phyloP scores from a whole-genome alignment of 345 rosid species.

The Acer saccharum region DNA sequence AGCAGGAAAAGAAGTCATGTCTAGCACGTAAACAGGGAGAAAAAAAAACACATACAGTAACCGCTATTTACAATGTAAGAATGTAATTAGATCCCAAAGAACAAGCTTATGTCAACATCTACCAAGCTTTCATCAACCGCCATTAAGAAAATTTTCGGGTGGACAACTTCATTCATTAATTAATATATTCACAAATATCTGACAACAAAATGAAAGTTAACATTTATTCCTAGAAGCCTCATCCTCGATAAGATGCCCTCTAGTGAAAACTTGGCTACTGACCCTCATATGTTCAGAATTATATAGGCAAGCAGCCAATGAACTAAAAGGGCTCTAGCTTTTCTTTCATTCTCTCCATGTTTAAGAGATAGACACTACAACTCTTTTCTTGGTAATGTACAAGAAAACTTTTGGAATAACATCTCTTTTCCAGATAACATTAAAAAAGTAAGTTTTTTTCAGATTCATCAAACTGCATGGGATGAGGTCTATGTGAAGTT shows the following conservation, averaged over 20 bases:
- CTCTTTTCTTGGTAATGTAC: neutral
- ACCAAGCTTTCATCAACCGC: neutral
- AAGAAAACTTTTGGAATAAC: neutral
- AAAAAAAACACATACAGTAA: neutral
- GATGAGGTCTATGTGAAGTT: neutral
- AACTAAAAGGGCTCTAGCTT: neutral
- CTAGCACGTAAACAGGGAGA: neutral
- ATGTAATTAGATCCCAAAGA: neutral
- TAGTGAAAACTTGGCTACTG: neutral
- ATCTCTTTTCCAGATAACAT: neutral
- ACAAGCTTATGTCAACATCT: neutral
- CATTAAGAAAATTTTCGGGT: neutral
- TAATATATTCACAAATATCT: neutral
- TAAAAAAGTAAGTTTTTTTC: neutral
- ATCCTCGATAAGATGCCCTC: neutral
- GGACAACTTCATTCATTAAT: neutral
- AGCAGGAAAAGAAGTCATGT: slow-evolving; percentile 3
- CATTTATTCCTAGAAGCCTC: neutral
- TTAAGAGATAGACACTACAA: neutral
- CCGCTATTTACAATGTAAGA: neutral
- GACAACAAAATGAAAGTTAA: neutral
- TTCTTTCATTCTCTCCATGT: neutral
- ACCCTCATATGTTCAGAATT: neutral
- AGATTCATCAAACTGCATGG: neutral
- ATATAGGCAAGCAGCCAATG: neutral